Conservation (phyloP, 1,284 basidiomycete genomes). For the Tilletia indica region DNA sequence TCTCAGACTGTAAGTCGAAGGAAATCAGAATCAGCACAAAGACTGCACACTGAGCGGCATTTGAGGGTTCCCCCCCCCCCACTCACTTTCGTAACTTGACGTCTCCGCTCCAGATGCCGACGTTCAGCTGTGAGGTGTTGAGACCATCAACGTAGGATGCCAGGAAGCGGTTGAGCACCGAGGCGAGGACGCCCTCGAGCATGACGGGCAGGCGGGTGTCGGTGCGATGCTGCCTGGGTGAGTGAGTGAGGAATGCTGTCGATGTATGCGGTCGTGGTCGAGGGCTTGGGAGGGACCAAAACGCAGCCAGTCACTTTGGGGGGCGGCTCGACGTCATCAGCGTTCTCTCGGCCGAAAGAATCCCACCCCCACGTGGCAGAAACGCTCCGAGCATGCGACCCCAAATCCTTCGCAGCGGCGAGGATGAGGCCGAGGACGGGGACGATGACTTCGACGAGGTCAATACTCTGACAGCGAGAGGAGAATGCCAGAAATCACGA, state of each 20-base stretch:
- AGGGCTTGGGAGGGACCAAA: no score
- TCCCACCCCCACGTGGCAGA: neutral
- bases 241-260: neutral
- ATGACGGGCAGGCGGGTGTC: conserved; percentile 28
- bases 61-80: neutral
- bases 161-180: conserved; percentile 72
- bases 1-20: conserved; percentile 60
- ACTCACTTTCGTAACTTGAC: conserved; percentile 66
- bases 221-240: neutral
- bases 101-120: conserved; percentile 91
- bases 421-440: no score
- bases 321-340: no score
- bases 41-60: neutral
- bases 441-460: neutral
- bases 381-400: conserved; percentile 3
- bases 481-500: conserved; percentile 41
- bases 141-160: conserved; percentile 95
- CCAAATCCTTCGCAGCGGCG: neutral
- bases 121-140: conserved; percentile 89
- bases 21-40: neutral
- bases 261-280: no score
- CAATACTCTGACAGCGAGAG: neutral
- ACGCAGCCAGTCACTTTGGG: no score
- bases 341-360: no score
- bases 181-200: conserved; percentile 55